Evolutionary conservation across 1,284 basidiomycete species (phyloP).

Genomic region (Thecaphora thlaspeos): DNA sequence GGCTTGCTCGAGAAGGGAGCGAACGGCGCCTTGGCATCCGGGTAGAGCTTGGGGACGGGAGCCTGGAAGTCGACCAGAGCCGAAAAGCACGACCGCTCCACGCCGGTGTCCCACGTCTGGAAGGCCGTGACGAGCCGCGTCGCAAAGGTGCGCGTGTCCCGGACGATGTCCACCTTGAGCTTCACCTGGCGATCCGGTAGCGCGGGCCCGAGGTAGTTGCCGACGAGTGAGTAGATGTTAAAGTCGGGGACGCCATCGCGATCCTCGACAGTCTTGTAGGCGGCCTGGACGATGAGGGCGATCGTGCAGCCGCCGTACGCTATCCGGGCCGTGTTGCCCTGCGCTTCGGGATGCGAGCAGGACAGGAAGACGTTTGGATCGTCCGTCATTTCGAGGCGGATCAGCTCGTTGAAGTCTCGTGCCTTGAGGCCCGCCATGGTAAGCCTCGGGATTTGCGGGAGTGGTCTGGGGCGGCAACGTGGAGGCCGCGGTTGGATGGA

Average conservation of each 20-base stretch:
- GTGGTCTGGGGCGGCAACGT: too few relatives aligned
- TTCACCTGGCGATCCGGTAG: constrained; percentile 27
- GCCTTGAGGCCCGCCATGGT: too few relatives aligned
- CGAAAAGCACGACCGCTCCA: constrained; percentile 25
- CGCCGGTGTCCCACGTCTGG: constrained; percentile 26
- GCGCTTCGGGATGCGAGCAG: constrained; percentile 29
- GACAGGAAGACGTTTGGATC: constrained; percentile 30
- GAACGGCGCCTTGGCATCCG: not conserved
- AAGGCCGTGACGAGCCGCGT: constrained; percentile 38
- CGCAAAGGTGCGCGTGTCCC: constrained; percentile 42
- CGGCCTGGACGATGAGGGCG: constrained; percentile 31
- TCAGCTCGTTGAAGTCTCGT: constrained; percentile 33
- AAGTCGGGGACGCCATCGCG: constrained; percentile 13
- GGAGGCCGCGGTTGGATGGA: too few relatives aligned
- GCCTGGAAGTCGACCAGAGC: constrained; percentile 40
- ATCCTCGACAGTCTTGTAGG: constrained; percentile 36
- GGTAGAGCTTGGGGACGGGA: constrained; percentile 5
- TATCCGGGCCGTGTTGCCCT: constrained; percentile 45
- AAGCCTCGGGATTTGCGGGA: too few relatives aligned
- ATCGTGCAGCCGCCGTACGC: constrained; percentile 49
- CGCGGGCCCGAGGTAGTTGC: constrained; percentile 45
- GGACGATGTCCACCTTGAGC: constrained; percentile 26
- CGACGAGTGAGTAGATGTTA: constrained; percentile 40
- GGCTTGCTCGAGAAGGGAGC: not conserved
- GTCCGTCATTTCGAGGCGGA: constrained; percentile 26